Evolutionary conservation across 345 rosid species (phyloP).

Genomic region (Hibiscus trionum): DNA sequence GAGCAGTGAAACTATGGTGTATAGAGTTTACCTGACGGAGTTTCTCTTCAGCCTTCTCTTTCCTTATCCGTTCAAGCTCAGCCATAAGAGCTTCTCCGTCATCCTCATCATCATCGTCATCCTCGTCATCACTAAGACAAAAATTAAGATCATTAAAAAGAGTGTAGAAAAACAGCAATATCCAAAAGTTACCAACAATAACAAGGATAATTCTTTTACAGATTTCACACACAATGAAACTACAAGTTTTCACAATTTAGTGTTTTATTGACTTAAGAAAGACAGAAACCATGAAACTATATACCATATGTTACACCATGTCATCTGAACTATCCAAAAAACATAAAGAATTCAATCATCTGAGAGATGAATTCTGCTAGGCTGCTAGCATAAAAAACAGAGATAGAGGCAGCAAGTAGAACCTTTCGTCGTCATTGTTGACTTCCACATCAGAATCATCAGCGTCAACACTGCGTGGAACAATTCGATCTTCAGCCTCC

Average conservation of each 20-base stretch:
- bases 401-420: neutral
- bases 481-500: conserved; percentile 72
- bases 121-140: conserved; percentile 19
- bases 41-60: conserved; percentile 92
- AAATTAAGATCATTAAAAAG: neutral
- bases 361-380: neutral
- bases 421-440: conserved; percentile 68
- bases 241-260: neutral
- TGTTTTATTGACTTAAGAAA: neutral
- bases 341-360: neutral
- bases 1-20: neutral
- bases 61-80: conserved; percentile 87
- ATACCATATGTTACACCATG: neutral
- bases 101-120: conserved; percentile 65
- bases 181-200: neutral
- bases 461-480: conserved; percentile 84
- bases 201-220: neutral
- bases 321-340: neutral
- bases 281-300: neutral
- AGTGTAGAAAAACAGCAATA: neutral
- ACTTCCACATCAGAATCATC: conserved; percentile 90
- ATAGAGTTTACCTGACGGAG: conserved; percentile 51
- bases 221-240: neutral
- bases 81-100: conserved; percentile 91
- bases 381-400: conserved; percentile 1